phyloP scores from a whole-genome alignment of 2,329 filamentous ascomycete species.

The Diplodia seriata region DNA sequence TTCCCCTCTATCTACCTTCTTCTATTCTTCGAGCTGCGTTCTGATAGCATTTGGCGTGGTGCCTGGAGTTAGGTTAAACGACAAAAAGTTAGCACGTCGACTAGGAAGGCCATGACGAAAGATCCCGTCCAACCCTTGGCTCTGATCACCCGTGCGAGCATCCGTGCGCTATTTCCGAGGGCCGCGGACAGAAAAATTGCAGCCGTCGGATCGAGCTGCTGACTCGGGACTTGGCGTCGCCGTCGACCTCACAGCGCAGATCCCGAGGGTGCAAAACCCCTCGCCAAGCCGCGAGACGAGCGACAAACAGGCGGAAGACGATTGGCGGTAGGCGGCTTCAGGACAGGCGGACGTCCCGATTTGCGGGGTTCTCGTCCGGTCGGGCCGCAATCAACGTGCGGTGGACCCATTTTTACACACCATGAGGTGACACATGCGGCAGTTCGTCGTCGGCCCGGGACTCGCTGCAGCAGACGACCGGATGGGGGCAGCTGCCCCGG shows the following conservation, averaged over 20 bases:
- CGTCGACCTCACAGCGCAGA: constrained; percentile 4
- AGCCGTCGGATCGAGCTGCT: neutral
- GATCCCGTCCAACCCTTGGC: neutral
- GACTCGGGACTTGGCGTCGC: neutral
- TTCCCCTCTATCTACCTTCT: neutral
- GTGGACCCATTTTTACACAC: constrained; percentile 13
- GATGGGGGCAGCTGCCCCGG: neutral
- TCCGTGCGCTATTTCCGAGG: constrained; percentile 9
- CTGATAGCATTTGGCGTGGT: constrained; percentile 23
- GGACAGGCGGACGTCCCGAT: neutral
- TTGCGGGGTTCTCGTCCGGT: constrained; percentile 18
- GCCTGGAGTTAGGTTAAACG: constrained; percentile 10
- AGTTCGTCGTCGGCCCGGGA: neutral
- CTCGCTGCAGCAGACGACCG: neutral
- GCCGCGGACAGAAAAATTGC: neutral
- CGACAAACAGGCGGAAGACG: neutral
- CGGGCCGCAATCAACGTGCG: constrained; percentile 23
- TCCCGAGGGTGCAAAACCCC: neutral
- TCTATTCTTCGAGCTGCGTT: neutral
- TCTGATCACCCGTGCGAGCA: constrained; percentile 12
- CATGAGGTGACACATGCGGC: constrained; percentile 10
- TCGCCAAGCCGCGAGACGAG: constrained; percentile 2
- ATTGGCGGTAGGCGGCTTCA: constrained; percentile 12
- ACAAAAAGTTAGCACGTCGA: neutral
- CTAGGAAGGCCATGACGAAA: constrained; percentile 6